A percentile compares a stretch with the other conserved stretches of the same genome.
phyloP scores from a whole-genome alignment of 116 monocot species.

The Trichopus zeylanicus region DNA sequence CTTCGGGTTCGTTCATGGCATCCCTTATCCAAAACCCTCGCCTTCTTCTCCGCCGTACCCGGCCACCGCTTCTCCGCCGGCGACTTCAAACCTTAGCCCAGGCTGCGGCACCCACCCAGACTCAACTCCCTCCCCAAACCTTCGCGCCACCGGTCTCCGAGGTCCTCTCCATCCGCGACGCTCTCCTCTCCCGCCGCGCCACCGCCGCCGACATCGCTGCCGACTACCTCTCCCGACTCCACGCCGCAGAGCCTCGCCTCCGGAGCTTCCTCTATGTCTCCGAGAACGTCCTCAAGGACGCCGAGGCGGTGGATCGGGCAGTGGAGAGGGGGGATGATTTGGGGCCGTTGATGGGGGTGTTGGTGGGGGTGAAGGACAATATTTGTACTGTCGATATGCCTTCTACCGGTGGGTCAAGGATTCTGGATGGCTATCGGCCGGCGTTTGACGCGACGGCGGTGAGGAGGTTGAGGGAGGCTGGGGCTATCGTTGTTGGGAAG shows the following conservation, averaged over 20 bases:
- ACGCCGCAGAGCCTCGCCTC: conserved; percentile 47
- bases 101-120: not conserved
- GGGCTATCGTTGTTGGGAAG: conserved; percentile 87
- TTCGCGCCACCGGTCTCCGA: conserved; percentile 23
- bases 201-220: conserved; percentile 35
- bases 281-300: conserved; percentile 27
- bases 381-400: conserved; percentile 86
- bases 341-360: conserved; percentile 68
- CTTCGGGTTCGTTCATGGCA: no score
- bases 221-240: conserved; percentile 56
- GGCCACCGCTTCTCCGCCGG: conserved; percentile 7
- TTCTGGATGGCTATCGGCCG: conserved; percentile 72
- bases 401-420: conserved; percentile 87
- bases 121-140: not conserved
- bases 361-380: conserved; percentile 93
- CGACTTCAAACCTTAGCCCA: not conserved
- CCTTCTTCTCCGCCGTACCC: conserved; percentile 5
- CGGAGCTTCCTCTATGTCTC: conserved; percentile 75
- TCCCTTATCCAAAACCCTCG: conserved; percentile 67
- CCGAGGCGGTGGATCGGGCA: conserved; percentile 51
- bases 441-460: conserved; percentile 93
- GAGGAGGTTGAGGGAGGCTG: conserved; percentile 44
- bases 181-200: conserved; percentile 53
- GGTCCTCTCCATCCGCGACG: conserved; percentile 65
- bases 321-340: conserved; percentile 52